Base-by-base conservation (phyloP, 257 asterid genomes). In the Paraleonurus japonicus region DNA sequence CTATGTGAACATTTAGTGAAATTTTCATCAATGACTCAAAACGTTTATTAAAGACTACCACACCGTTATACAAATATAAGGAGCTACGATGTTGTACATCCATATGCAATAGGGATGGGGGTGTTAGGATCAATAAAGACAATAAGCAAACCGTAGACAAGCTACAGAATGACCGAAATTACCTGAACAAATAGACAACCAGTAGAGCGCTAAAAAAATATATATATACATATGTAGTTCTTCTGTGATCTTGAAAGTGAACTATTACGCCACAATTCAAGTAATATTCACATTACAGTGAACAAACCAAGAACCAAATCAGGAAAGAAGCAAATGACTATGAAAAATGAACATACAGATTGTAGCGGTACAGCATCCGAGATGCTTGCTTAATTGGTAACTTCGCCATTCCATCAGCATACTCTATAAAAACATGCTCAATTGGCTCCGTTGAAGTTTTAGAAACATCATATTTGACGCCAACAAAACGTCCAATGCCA, bases 371-470 rank as follows among this genome's bases (percentile, higher is more conserved):
- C 72, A 94, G 96, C 86, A 94, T 57, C 27, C 92, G 92, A 63
- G 96, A 71, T 3, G 97, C 99, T 87, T 94, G 92, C 73, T 86
- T 84, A 60, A 90, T 85, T 0, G 97, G 96, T 10, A 90, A 82
- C 78, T 90, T 93, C 32, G 97, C 98, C 97, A 93, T 93, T 63
- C 97, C 98, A 77, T 93, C 98, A 13, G 95, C 94, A 66, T 86
- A 93, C 89, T 93, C 96, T 2, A 93, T 91, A 82, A 89, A 93
- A 50, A 93, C 96, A 70, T 87, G 91, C 86, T 93, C 98, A 71
- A 75, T 80, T 7, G 97, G 92, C 76, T 70, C 82, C 0, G 87
- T 65, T 6, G 89, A 79, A 61, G 75, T 68, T 69, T 79, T 92
- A 3, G 94, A 72, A 32, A 88, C 87, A 78, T 92, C 97, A 66